Conservation (phyloP, 257 asterid species). For the Anisodus acutangulus region DNA sequence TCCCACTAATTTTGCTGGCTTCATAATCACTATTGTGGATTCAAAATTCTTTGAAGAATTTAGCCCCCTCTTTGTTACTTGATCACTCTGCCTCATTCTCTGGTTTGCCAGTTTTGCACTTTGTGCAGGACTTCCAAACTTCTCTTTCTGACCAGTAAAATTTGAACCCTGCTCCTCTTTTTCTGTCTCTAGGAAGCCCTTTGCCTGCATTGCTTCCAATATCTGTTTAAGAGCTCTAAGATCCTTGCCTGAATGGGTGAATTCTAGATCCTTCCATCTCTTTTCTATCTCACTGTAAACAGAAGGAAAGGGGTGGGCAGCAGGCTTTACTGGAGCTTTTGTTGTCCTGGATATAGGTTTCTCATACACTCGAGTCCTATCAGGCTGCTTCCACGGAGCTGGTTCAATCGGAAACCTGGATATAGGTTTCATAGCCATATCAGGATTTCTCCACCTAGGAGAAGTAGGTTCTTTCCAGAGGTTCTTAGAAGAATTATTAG, state of each 20-base stretch:
- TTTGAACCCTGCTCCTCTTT: conserved; percentile 52
- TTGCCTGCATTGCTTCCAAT: conserved; percentile 88
- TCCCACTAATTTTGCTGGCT: conserved; percentile 75
- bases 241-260: conserved; percentile 86
- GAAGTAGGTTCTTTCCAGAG: conserved; percentile 75
- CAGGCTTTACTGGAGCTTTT: conserved; percentile 50
- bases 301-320: conserved; percentile 55
- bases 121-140: conserved; percentile 37
- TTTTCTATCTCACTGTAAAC: conserved; percentile 92
- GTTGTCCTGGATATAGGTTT: conserved; percentile 47
- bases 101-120: conserved; percentile 46
- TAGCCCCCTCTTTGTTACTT: conserved; percentile 44
- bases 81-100: conserved; percentile 49
- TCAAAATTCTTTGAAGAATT: conserved; percentile 50
- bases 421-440: conserved; percentile 63
- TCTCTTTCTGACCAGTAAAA: conserved; percentile 41
- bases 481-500: conserved; percentile 46
- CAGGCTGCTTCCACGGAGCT: conserved; percentile 87
- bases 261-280: conserved; percentile 84
- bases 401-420: conserved; percentile 83
- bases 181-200: conserved; percentile 63
- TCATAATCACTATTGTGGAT: conserved; percentile 89
- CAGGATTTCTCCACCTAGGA: conserved; percentile 74
- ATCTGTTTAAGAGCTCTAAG: conserved; percentile 97
- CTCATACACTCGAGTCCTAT: conserved; percentile 49